Evolutionary conservation across 352 stramenopile species (phyloP), one percentile per base, ranked within the genome.

Genomic region (Phytophthora tentaculata): DNA sequence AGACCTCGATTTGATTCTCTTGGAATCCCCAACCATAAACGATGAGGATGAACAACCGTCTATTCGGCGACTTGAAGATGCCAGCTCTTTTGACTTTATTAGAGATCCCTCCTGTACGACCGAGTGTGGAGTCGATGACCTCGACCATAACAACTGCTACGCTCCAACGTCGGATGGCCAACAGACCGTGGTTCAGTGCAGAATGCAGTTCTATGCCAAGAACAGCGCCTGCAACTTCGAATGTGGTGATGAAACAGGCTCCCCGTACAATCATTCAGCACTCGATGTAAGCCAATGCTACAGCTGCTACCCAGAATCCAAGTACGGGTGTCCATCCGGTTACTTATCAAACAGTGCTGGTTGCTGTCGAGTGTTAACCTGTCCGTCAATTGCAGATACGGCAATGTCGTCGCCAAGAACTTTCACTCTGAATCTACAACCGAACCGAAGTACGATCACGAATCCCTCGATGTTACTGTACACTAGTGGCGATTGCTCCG

Each of bases 401-500:
- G 35, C 13, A 17, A 43, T 43, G 35, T 43, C 35, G 35, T 43
- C 35, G 35, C 35, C 35, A 43, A 43, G 14, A 43, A 19, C 35
- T 2, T 43, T 43, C 35, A 43, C 35, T 43, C 35, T 43, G 14
- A 43, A 43, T 43, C 6, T 43, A 43, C 35, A 43, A 43, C 35
- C 35, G 10, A 43, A 43, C 35, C 35, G 35, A 43, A 43, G 35
- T 43, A 13, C 26, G 3, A 8, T 29, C 14, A 32, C 16, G 13
- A 52, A 52, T 3, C 45, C 45, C 1, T 52, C 45, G 3, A 32
- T 32, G 12, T 16, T 52, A 3, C 9, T 52, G 24, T 52, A 52
- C 7, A 24, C 22, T 13, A 28, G 45, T 32, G 65, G 65, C 1
- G 61, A 73, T 43, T 73, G 65, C 24, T 73, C 59, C 5, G 39